phyloP scores from a whole-genome alignment of 768 basidiomycete species.

The Xerocomus spinulosus region DNA sequence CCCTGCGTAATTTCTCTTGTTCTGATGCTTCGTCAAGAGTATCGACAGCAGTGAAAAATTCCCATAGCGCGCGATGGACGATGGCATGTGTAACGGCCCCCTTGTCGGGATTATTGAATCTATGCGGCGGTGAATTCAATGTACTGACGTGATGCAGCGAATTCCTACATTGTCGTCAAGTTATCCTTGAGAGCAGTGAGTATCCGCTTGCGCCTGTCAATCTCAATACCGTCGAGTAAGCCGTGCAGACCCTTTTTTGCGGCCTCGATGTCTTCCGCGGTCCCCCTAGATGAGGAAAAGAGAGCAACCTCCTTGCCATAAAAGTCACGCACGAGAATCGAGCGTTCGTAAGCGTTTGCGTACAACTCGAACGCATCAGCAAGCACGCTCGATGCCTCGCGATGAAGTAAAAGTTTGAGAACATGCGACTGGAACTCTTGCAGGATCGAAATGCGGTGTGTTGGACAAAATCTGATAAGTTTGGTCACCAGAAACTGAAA shows the following conservation, averaged over 20 bases:
- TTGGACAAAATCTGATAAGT: slow-evolving; percentile 69
- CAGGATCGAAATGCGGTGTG: slow-evolving; percentile 71
- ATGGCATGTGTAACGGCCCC: slow-evolving; percentile 83
- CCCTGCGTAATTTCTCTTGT: slow-evolving; percentile 66
- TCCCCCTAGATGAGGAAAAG: slow-evolving; percentile 54
- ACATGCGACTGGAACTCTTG: slow-evolving; percentile 74
- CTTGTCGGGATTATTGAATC: slow-evolving; percentile 91
- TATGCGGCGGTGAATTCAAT: slow-evolving; percentile 27
- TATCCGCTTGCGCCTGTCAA: slow-evolving; percentile 62
- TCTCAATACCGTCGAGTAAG: slow-evolving; percentile 58
- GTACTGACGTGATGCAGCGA: not conserved
- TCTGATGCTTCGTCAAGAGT: slow-evolving; percentile 58
- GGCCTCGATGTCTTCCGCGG: slow-evolving; percentile 57
- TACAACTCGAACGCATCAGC: slow-evolving; percentile 89
- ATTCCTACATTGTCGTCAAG: slow-evolving; percentile 65
- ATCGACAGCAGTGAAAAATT: slow-evolving; percentile 67
- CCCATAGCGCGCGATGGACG: slow-evolving; percentile 83
- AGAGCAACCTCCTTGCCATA: slow-evolving; percentile 85
- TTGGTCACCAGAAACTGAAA: slow-evolving; percentile 74
- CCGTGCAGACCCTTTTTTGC: slow-evolving; percentile 66
- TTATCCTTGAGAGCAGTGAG: slow-evolving; percentile 68
- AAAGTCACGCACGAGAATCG: slow-evolving; percentile 77
- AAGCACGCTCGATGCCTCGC: slow-evolving; percentile 77
- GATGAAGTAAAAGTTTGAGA: slow-evolving; percentile 73
- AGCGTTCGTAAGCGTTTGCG: slow-evolving; percentile 78